A percentile compares a stretch with the other conserved stretches of the same genome.
Evolutionary conservation across 345 rosid genomes (phyloP).

Genomic region (Kernera saxatilis): DNA sequence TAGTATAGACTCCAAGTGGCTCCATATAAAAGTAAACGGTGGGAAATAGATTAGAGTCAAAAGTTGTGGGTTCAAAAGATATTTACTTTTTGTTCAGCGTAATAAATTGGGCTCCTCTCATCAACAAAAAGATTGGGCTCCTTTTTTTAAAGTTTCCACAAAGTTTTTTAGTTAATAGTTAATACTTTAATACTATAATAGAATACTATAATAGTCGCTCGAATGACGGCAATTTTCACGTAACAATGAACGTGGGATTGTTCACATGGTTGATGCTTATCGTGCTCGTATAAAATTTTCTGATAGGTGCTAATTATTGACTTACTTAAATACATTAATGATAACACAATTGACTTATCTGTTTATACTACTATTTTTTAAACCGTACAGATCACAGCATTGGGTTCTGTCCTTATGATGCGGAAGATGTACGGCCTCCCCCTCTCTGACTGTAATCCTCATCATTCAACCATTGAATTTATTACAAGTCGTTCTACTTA

Average conservation of each 20-base stretch:
- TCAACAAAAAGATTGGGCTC: too few relatives aligned
- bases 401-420: constrained; percentile 13
- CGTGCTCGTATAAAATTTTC: background rate
- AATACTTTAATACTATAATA: too few relatives aligned
- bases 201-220: background rate
- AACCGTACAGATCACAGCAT: constrained; percentile 20
- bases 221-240: constrained; percentile 4
- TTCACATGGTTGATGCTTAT: constrained; percentile 19
- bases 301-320: constrained; percentile 16
- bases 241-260: constrained; percentile 8
- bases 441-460: constrained; percentile 15
- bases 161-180: background rate
- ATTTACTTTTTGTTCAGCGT: constrained; percentile 1
- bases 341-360: constrained; percentile 22
- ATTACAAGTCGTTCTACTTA: background rate
- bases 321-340: background rate
- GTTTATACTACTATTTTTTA: background rate
- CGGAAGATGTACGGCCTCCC: constrained; percentile 9
- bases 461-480: background rate
- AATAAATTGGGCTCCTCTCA: background rate
- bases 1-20: constrained; percentile 18
- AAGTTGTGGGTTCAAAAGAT: constrained; percentile 21
- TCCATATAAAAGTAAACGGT: constrained; percentile 22
- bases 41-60: constrained; percentile 15
- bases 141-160: background rate